Conservation (phyloP, 1,284 basidiomycete species). For the Fereydounia khargensis region DNA sequence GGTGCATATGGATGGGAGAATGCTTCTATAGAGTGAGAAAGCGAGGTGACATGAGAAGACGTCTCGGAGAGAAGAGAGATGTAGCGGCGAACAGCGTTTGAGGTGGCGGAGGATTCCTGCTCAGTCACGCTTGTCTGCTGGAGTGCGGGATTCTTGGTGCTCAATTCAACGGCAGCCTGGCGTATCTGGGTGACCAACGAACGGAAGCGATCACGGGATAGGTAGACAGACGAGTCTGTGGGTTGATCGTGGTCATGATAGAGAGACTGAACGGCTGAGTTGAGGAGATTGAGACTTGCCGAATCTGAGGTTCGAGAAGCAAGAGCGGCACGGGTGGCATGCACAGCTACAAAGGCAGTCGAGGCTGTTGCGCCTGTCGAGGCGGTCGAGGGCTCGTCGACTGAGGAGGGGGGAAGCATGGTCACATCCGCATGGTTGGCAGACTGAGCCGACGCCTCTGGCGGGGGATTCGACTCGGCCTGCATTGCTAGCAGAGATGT, state of each 20-base stretch:
- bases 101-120: background rate
- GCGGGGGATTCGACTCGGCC: too few species aligned
- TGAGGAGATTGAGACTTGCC: constrained; percentile 16
- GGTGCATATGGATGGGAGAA: background rate
- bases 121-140: constrained; percentile 1
- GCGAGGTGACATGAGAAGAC: constrained; percentile 21
- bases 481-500: too few species aligned
- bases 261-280: constrained; percentile 15
- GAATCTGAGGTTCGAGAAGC: constrained; percentile 1
- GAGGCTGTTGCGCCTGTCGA: too few species aligned
- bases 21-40: constrained; percentile 22
- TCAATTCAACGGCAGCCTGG: constrained; percentile 23
- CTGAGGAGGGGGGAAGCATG: too few species aligned
- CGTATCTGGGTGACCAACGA: constrained; percentile 27
- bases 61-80: constrained; percentile 28
- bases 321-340: background rate
- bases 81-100: constrained; percentile 22
- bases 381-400: too few species aligned
- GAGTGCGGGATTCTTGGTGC: constrained; percentile 14
- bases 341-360: background rate
- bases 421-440: too few species aligned
- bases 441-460: too few species aligned
- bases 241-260: too few species aligned
- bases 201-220: constrained; percentile 27
- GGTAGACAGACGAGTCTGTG: too few species aligned